Percentiles rank a stretch among this genome's conserved stretches.
phyloP scores from a whole-genome alignment of 2,329 filamentous ascomycete genomes.

The Microdochium trichocladiopsis region DNA sequence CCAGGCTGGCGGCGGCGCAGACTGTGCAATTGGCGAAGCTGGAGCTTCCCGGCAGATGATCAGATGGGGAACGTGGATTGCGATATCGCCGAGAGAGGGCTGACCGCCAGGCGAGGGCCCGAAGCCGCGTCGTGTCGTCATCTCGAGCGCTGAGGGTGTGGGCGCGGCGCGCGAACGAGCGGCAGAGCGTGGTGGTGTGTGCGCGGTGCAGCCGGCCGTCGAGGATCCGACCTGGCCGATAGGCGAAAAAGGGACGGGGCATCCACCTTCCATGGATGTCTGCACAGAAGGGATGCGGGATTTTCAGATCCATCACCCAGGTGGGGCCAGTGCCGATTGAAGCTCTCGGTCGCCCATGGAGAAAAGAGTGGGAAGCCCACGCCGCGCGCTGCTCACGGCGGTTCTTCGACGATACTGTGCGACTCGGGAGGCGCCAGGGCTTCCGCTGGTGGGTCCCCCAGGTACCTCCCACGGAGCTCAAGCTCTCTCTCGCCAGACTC shows the following conservation, averaged over 20 bases:
- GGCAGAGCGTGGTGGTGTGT: no score
- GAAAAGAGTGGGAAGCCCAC: not conserved
- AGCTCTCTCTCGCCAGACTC: no score
- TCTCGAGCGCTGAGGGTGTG: not conserved
- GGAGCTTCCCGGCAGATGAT: not conserved
- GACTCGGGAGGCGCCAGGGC: no score
- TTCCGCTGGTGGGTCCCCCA: no score
- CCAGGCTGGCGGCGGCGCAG: not conserved
- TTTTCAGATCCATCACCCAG: not conserved
- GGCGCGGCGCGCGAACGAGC: not conserved
- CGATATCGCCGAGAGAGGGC: not conserved
- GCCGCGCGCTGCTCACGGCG: not conserved
- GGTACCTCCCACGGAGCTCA: no score
- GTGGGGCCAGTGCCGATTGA: not conserved
- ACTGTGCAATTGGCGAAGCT: not conserved
- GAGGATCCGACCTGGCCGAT: not conserved
- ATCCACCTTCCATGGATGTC: not conserved
- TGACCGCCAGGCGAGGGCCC: not conserved
- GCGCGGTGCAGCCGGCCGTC: not conserved
- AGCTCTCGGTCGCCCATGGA: not conserved
- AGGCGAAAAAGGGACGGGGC: not conserved
- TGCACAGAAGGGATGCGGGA: not conserved
- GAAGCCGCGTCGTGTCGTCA: not conserved
- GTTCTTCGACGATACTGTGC: not conserved
- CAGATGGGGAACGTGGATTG: not conserved